phyloP scores from a whole-genome alignment of 2,329 filamentous ascomycete species.

The Fusarium bulbicola region DNA sequence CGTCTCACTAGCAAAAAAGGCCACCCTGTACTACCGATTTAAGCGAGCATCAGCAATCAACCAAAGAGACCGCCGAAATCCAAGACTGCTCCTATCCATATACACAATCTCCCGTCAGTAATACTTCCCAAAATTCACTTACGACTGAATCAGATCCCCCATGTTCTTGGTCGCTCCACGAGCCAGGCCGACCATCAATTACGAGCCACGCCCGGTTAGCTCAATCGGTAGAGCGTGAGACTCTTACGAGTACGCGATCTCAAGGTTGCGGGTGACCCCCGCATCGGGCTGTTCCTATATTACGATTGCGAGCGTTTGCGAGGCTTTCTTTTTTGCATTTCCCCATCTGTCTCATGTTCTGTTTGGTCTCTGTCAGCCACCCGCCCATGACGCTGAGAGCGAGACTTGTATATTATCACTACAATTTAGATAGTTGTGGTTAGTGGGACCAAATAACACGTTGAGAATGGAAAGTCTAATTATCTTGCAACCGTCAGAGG shows the following conservation, averaged over 20 bases:
- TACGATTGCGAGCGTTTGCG: not conserved
- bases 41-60: not conserved
- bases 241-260: constrained; percentile 63
- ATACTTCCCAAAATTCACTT: no score
- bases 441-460: rapidly evolving
- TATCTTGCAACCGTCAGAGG: not conserved
- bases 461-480: not conserved
- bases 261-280: constrained; percentile 65
- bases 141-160: not conserved
- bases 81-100: not conserved
- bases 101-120: not conserved
- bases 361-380: not conserved
- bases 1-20: not conserved
- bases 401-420: rapidly evolving
- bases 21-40: not conserved
- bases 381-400: no score
- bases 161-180: not conserved
- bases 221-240: constrained; percentile 70
- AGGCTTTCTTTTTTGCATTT: not conserved
- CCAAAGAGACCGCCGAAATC: no score
- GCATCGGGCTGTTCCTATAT: constrained; percentile 53
- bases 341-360: not conserved
- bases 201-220: constrained; percentile 47
- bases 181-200: not conserved
- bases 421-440: no score